A percentile compares a stretch with the other conserved stretches of the same genome.
These are phyloP conservation scores for Lasiosphaeria hispida DNA, from an alignment of 495 filamentous ascomycete species.

Conservation along the genomic window DNA sequence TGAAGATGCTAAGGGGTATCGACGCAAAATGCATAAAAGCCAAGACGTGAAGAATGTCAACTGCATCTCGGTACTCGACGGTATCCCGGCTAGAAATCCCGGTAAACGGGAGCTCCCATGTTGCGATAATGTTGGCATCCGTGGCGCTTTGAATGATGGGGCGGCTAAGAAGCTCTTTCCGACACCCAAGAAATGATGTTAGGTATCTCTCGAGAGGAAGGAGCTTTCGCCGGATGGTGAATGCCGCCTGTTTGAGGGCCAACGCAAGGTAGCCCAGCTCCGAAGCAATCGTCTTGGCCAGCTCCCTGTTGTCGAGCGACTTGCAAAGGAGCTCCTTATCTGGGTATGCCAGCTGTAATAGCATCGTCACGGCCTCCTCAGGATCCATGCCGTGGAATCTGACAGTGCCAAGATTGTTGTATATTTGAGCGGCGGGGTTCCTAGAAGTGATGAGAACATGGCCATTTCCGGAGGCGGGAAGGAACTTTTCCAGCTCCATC, in stretches of 20 bases:
- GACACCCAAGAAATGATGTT: neutral
- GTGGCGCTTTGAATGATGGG: conserved; percentile 1
- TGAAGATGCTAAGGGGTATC: conserved; percentile 3
- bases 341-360: conserved; percentile 4
- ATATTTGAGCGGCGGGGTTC: conserved; percentile 3
- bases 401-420: conserved; percentile 1
- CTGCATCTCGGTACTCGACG: neutral
- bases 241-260: conserved; percentile 8
- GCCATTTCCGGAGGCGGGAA: conserved; percentile 7
- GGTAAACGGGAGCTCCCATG: conserved; percentile 5
- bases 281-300: conserved; percentile 4
- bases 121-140: conserved; percentile 3
- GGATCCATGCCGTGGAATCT: conserved; percentile 9
- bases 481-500: conserved; percentile 2
- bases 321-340: conserved; percentile 1
- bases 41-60: conserved; percentile 6
- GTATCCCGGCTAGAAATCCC: neutral
- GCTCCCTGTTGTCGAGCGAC: neutral
- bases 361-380: conserved; percentile 7
- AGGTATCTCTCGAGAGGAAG: conserved; percentile 4
- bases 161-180: conserved; percentile 4
- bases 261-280: conserved; percentile 5
- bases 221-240: conserved; percentile 3
- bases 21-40: conserved; percentile 10
- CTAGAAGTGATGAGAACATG: conserved; percentile 4